Evolutionary conservation across 2,329 filamentous ascomycete species (phyloP), one percentile per base, ranked within the genome.

Genomic region (Aspergillus pseudotamarii): DNA sequence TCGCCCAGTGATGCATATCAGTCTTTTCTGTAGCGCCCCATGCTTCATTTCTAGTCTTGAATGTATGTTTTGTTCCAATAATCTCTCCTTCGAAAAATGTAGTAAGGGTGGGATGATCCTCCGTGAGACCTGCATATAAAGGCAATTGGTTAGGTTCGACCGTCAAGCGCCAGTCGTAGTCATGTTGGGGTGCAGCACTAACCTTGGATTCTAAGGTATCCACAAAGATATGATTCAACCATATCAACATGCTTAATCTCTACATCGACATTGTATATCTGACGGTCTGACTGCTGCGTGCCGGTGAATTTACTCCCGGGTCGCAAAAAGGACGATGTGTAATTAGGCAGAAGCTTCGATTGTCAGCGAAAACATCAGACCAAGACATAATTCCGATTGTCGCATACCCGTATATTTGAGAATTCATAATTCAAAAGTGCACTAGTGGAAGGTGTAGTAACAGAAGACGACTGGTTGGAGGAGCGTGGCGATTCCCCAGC

Each of bases 1-100:
- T 91, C 64, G 87, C 88, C 95, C 95, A 99, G 78, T 99, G 95
- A 69, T 90, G 91, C 69, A 96, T 84, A 77, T 99, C 95, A 58
- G 93, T 92, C 80, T 95, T 96, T 71, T 95, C 91, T 62, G 86
- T 94, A 54, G 93, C 94, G 59, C 94, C 95, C 95, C 95, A 99
- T 71, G 89, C 88, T 62, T 92, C 87, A 76, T 97, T 92, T 68
- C 91, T 88, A 43, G 95, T 99, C 66, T 91, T 87, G 81, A 99
- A 99, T n/a, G 89, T 91, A 80, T 98, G 94, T 75, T 96, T 96
- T 62, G 89, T 90, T 56, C 95, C 95, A 68, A 99, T 97, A 60
- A 99, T 96, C 80, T 99, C 95, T 76, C 94, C 94, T 79, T 98
- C 94, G 72, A 99, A 99, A 77, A 96, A 99, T 1, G 95, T 99